Base-by-base conservation (phyloP, 75 land plant genomes). In the Picea sitchensis region DNA sequence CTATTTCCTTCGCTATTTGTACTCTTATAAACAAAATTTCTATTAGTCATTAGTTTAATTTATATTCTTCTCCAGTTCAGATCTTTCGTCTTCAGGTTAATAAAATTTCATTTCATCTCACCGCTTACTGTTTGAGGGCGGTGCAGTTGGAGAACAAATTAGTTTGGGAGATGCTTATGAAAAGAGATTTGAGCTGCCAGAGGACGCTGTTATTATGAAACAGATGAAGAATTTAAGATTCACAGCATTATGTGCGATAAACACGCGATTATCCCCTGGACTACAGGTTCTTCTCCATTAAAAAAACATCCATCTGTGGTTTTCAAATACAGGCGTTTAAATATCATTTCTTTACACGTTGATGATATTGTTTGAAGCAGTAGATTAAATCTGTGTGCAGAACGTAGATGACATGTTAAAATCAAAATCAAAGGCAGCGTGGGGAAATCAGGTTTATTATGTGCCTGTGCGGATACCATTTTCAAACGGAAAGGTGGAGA, bases 401-500 rank as follows among this genome's bases (percentile, higher is more conserved):
- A 38, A 71, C 17, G 8, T 20, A 71, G 54, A 71, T 0, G 54
- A 71, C 4, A 71, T 41, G 73, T 0, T 41, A 12, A 71, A 71
- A 14, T 0, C 20, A 71, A 41, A 71, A 20, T 20, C 54, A 38
- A n/a, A n/a, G n/a, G 12, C 44, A 20, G 20, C 3, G 7, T 71
- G 73, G 73, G 73, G 73, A 71, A 41, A 71, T 71, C 73, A 44
- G 23, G 18, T 41, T 71, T n/a, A 2, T 20, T 41, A 38, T 44
- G 9, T 71, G 12, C 23, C 38, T 20, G 9, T 41, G 9, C 73
- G 12, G n/a, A 71, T 71, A 17, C 73, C 73, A 38, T 47, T 71
- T 7, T 51, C 54, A 1, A 9, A 0, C 9, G 36, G n/a, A 44
- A 5, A 14, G 0, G 12, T 41, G 51, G 12, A 44, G 51, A 71